Conservation (phyloP, 2,329 filamentous ascomycete species). For the Sphaerulina musiva region DNA sequence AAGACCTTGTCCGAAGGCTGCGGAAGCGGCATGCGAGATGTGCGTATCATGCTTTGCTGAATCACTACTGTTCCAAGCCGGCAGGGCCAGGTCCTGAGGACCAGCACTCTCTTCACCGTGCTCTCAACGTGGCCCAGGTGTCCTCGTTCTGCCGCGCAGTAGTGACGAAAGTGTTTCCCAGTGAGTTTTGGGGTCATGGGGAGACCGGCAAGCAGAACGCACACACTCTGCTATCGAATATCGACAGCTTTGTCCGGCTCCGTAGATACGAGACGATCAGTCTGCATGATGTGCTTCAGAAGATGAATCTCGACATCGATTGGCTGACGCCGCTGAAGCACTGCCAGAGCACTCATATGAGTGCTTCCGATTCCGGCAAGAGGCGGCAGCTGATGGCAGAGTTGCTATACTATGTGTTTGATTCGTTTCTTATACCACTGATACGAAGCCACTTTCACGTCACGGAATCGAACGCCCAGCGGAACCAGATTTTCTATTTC, state of each 20-base stretch:
- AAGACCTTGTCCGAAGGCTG: constrained; percentile 58
- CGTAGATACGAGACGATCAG: constrained; percentile 75
- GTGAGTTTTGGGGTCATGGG: constrained; percentile 64
- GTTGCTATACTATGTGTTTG: constrained; percentile 86
- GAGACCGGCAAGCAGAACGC: constrained; percentile 55
- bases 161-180: constrained; percentile 65
- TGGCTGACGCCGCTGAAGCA: constrained; percentile 63
- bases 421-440: constrained; percentile 82
- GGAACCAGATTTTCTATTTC: constrained; percentile 83
- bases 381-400: constrained; percentile 73
- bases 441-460: constrained; percentile 87
- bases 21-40: constrained; percentile 67
- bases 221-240: constrained; percentile 53
- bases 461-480: constrained; percentile 77
- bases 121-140: constrained; percentile 61
- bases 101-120: constrained; percentile 53
- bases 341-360: constrained; percentile 49
- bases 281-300: constrained; percentile 70
- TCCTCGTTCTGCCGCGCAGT: constrained; percentile 82
- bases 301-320: constrained; percentile 50
- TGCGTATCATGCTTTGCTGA: constrained; percentile 70
- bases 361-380: constrained; percentile 66
- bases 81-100: background rate
- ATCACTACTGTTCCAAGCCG: constrained; percentile 67
- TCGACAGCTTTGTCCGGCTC: constrained; percentile 72